Base-by-base conservation (phyloP, 352 stramenopile species). In the Phytopythium vexans region DNA sequence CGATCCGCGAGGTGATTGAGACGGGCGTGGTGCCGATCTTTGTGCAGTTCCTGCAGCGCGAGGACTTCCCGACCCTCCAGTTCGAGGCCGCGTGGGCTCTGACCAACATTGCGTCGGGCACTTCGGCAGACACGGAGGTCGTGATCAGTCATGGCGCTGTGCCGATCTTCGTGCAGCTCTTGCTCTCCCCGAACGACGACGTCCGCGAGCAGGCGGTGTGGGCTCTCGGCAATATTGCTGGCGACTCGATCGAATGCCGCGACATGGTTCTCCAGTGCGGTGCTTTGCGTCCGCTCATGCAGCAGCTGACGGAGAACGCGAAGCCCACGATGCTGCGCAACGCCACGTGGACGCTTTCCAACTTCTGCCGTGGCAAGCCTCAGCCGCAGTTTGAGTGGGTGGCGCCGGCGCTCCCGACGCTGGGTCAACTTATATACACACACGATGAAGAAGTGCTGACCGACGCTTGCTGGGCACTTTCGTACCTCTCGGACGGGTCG, bases 71-170 rank as follows among this genome's bases (percentile, higher is more conserved):
- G 37, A 79, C 73, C 46, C 64, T 94, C 38, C 97, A 99, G 74
- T 99, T 99, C 61, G 97, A 99, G 69, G 96, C 97, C 16, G 97
- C 97, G 6, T 99, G 97, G 97, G 96, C 97, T 34, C 74, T 99
- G n/a, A 99, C 97, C 35, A 99, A 99, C 74, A 99, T 99, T 72
- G 97, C 97, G 11, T 98, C 91, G 27, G 97, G 97, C 43, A 99
- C 97, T 8, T 97, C 91, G 43, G 91, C 98, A 10, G 93, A 99
- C 73, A 99, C 97, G 8, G 89, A 95, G 39, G 89, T 98, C 35
- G 97, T 99, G 31, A 99, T 99, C 68, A 87, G 98, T 49, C 76
- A 95, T 50, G 96, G 96, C 43, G 97, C 97, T 3, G 95, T 99
- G 41, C 96, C 96, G 36, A 97, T 99, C 62, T 99, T 99, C 72